Evolutionary conservation across 345 rosid species (phyloP).

Genomic region (Brassica juncea): DNA sequence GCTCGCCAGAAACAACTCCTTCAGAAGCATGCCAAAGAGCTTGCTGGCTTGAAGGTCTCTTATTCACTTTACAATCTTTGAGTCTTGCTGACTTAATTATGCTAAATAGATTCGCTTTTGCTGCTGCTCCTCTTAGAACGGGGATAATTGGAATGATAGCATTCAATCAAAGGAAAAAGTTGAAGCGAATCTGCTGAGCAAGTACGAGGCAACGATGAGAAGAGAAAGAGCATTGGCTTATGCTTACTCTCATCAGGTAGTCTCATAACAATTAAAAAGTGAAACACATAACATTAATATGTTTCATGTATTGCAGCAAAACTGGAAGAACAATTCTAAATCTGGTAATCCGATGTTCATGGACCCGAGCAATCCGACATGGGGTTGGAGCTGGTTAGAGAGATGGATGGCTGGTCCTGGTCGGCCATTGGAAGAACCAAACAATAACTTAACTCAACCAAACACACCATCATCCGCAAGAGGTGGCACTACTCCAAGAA

Average conservation of each 20-base stretch:
- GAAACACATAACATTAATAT: background rate
- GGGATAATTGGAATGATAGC: slow-evolving; percentile 92
- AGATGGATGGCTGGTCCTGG: slow-evolving; percentile 82
- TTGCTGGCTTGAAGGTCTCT: slow-evolving; percentile 69
- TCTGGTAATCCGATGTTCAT: slow-evolving; percentile 66
- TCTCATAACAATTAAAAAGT: background rate
- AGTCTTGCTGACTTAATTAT: background rate
- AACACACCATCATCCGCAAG: slow-evolving; percentile 59
- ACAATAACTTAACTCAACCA: slow-evolving; percentile 57
- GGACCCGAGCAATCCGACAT: slow-evolving; percentile 79
- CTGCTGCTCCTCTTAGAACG: slow-evolving; percentile 71
- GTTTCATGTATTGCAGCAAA: slow-evolving; percentile 51
- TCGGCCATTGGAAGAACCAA: slow-evolving; percentile 72
- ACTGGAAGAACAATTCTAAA: slow-evolving; percentile 74
- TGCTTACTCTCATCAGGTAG: slow-evolving; percentile 90
- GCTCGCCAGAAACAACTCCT: slow-evolving; percentile 86
- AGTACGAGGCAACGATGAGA: slow-evolving; percentile 88
- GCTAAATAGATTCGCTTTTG: no score
- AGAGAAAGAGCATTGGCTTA: slow-evolving; percentile 92
- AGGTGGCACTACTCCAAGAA: slow-evolving; percentile 49
- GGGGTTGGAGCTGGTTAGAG: slow-evolving; percentile 99
- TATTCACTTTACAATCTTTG: background rate
- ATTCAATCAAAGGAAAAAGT: slow-evolving; percentile 85
- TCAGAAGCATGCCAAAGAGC: slow-evolving; percentile 88
- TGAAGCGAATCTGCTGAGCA: slow-evolving; percentile 77